Conservation (phyloP, 2,329 filamentous ascomycete genomes). For the Graphium sp. region DNA sequence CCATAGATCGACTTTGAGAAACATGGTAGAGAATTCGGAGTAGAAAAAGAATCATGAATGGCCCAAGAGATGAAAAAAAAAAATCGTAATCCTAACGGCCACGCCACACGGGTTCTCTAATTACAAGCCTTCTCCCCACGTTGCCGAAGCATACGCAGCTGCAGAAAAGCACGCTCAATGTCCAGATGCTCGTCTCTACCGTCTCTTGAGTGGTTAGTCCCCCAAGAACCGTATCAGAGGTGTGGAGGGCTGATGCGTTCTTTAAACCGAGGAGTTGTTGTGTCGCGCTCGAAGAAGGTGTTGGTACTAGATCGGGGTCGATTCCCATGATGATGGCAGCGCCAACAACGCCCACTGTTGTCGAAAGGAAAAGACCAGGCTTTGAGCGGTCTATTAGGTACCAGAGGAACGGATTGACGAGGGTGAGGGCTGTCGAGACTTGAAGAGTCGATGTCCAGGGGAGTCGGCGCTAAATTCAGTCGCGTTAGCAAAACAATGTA, state of each 20-base stretch:
- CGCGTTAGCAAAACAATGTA: background rate
- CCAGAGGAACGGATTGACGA: constrained; percentile 89
- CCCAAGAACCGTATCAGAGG: constrained; percentile 22
- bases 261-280: constrained; percentile 9
- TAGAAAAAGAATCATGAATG: no score
- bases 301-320: constrained; percentile 62
- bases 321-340: constrained; percentile 59
- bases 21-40: no score
- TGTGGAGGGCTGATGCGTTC: constrained; percentile 5
- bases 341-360: constrained; percentile 55
- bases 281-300: constrained; percentile 28
- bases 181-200: constrained; percentile 67
- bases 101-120: no score
- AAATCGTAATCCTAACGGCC: no score
- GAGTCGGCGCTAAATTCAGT: constrained; percentile 50
- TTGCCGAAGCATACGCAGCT: constrained; percentile 94
- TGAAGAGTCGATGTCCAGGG: constrained; percentile 94
- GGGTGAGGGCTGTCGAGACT: constrained; percentile 71
- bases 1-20: no score
- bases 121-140: constrained; percentile 69
- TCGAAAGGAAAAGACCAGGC: constrained; percentile 66
- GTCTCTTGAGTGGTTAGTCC: constrained; percentile 44
- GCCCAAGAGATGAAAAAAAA: no score
- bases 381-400: constrained; percentile 86
- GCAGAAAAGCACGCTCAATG: constrained; percentile 85